phyloP scores from a whole-genome alignment of 2,329 filamentous ascomycete species.

The Verticillium nubilum region DNA sequence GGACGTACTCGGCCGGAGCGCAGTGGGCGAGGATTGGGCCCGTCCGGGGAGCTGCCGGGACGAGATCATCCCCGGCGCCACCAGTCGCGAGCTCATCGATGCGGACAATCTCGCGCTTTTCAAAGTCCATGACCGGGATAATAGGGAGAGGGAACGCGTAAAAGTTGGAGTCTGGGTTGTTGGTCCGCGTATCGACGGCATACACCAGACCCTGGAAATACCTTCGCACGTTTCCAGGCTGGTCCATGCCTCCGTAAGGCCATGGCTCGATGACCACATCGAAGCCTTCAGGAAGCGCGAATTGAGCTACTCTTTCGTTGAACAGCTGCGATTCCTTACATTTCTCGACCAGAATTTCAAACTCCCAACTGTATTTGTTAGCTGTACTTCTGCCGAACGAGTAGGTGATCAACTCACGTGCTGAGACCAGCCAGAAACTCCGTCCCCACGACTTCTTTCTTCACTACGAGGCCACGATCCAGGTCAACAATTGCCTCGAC shows the following conservation, averaged over 20 bases:
- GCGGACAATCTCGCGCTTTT: conserved; percentile 58
- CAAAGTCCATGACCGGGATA: conserved; percentile 60
- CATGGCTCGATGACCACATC: conserved; percentile 47
- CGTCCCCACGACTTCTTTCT: conserved; percentile 19
- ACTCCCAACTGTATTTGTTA: conserved; percentile 20
- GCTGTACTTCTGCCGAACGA: not conserved
- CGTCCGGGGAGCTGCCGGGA: not conserved
- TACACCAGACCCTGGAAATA: conserved; percentile 28
- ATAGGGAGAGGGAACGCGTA: conserved; percentile 61
- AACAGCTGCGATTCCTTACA: conserved; percentile 20
- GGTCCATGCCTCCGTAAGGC: conserved; percentile 29
- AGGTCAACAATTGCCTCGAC: conserved; percentile 30
- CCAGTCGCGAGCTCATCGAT: conserved; percentile 68
- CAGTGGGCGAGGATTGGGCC: conserved; percentile 44
- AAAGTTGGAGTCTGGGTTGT: conserved; percentile 50
- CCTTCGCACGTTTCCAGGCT: conserved; percentile 13
- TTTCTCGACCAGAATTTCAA: conserved; percentile 26
- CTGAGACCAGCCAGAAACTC: conserved; percentile 24
- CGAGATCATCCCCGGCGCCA: conserved; percentile 39
- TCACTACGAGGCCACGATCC: conserved; percentile 14
- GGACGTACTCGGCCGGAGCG: conserved; percentile 58
- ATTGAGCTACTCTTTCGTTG: not conserved
- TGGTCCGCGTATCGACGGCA: conserved; percentile 19
- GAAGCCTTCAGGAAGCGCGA: conserved; percentile 16
- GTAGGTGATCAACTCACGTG: conserved; percentile 15